Conservation (phyloP, 129 eudicot species). For the Scalesia atractyloides region DNA sequence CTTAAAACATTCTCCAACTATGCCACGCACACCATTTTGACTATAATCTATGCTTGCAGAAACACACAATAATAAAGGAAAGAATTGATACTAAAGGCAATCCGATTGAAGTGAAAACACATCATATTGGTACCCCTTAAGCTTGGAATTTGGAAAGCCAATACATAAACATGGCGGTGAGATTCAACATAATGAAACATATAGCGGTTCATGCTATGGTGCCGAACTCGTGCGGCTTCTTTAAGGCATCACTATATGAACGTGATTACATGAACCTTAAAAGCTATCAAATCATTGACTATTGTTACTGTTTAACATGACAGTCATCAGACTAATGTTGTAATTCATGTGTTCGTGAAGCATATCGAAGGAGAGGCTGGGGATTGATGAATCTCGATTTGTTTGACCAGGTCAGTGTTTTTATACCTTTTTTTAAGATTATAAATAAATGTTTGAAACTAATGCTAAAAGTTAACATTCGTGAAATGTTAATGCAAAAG, state of each 20-base stretch:
- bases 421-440: constrained; percentile 7
- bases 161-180: constrained; percentile 94
- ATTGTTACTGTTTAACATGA: constrained; percentile 22
- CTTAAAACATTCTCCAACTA: constrained; percentile 7
- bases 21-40: constrained; percentile 14
- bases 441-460: background rate
- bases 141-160: constrained; percentile 84
- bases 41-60: constrained; percentile 40
- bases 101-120: constrained; percentile 62
- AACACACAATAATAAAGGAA: constrained; percentile 79
- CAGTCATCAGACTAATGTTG: constrained; percentile 90
- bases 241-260: too few relatives aligned
- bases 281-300: constrained; percentile 10
- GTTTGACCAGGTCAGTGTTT: constrained; percentile 77
- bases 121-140: constrained; percentile 78
- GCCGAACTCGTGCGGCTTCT: constrained; percentile 65
- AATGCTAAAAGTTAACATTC: constrained; percentile 13
- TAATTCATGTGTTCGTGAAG: constrained; percentile 98
- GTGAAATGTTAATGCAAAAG: constrained; percentile 70
- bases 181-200: constrained; percentile 76
- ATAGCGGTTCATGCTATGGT: constrained; percentile 96
- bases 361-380: constrained; percentile 93
- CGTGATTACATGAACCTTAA: too few relatives aligned
- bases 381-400: constrained; percentile 77
- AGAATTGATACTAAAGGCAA: constrained; percentile 80